These are phyloP conservation scores for Trichoderma harzianum DNA, from an alignment of 2,329 filamentous ascomycete species.

Conservation along the genomic window DNA sequence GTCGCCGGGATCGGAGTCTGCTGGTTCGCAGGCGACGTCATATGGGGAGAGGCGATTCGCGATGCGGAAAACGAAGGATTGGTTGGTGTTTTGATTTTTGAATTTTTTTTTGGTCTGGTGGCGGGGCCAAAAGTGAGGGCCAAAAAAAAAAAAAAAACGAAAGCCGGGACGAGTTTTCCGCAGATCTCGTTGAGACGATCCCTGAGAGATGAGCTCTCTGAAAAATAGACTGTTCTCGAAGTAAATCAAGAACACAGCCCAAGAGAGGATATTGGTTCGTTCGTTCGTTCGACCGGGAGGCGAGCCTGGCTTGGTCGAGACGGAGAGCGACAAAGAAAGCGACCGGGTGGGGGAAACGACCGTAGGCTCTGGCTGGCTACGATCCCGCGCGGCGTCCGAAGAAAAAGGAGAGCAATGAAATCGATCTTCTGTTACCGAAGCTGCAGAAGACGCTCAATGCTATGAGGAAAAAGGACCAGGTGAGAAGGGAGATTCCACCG, in stretches of 20 bases:
- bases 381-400: conserved; percentile 30
- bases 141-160: conserved; percentile 22
- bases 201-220: not conserved
- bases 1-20: conserved; percentile 55
- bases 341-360: conserved; percentile 14
- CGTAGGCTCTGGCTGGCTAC: conserved; percentile 31
- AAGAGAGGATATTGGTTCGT: conserved; percentile 2
- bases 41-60: conserved; percentile 41
- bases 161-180: not conserved
- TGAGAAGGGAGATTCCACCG: conserved; percentile 34
- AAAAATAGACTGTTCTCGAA: not conserved
- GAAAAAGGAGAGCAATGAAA: conserved; percentile 25
- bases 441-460: conserved; percentile 35
- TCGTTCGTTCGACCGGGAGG: not conserved
- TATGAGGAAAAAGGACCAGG: conserved; percentile 31
- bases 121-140: conserved; percentile 22
- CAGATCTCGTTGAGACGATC: not conserved
- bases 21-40: conserved; percentile 59
- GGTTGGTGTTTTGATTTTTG: not conserved
- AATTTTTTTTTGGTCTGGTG: conserved; percentile 15
- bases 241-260: not conserved
- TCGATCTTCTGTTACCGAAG: conserved; percentile 30
- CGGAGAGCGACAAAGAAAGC: conserved; percentile 22
- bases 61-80: conserved; percentile 25
- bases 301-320: not conserved